A percentile compares a stretch with the other conserved stretches of the same genome.
phyloP scores from a whole-genome alignment of 2,329 filamentous ascomycete species.

The Polytolypa hystricis region DNA sequence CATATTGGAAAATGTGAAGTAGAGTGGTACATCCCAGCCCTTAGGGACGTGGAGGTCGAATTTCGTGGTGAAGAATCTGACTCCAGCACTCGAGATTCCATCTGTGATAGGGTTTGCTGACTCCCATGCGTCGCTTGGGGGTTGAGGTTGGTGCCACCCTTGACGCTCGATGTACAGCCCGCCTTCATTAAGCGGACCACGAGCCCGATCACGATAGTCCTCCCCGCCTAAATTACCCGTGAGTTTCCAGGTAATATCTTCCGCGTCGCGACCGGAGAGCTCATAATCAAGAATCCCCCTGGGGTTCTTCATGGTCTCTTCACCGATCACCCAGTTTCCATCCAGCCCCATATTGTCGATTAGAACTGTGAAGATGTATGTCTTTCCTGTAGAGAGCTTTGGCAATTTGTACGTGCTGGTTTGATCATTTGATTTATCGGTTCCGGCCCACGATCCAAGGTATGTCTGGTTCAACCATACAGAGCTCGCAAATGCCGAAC shows the following conservation, averaged over 20 bases:
- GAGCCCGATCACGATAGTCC: slow-evolving; percentile 39
- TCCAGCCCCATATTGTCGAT: slow-evolving; percentile 65
- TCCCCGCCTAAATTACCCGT: slow-evolving; percentile 49
- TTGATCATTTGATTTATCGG: slow-evolving; percentile 13
- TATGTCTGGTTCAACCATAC: slow-evolving; percentile 18
- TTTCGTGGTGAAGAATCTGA: slow-evolving; percentile 42
- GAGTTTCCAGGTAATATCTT: slow-evolving; percentile 42
- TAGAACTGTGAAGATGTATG: slow-evolving; percentile 56
- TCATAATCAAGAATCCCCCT: slow-evolving; percentile 42
- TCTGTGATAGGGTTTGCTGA: slow-evolving; percentile 22
- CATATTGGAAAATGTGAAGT: slow-evolving; percentile 44
- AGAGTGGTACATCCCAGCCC: slow-evolving; percentile 46
- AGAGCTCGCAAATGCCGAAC: slow-evolving; percentile 18
- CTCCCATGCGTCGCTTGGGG: slow-evolving; percentile 28
- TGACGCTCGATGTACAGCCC: slow-evolving; percentile 45
- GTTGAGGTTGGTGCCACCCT: slow-evolving; percentile 44
- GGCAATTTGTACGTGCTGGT: slow-evolving; percentile 50
- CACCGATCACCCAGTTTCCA: slow-evolving; percentile 51
- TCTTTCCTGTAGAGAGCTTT: slow-evolving; percentile 38
- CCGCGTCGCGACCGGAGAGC: slow-evolving; percentile 28
- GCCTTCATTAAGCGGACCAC: slow-evolving; percentile 49
- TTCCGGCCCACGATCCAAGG: slow-evolving; percentile 19
- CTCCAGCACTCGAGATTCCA: slow-evolving; percentile 36
- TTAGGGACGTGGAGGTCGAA: slow-evolving; percentile 41
- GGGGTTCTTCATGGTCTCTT: slow-evolving; percentile 48